Evolutionary conservation across 176 grass and related monocot genomes (phyloP).

Genomic region (Triticum urartu): DNA sequence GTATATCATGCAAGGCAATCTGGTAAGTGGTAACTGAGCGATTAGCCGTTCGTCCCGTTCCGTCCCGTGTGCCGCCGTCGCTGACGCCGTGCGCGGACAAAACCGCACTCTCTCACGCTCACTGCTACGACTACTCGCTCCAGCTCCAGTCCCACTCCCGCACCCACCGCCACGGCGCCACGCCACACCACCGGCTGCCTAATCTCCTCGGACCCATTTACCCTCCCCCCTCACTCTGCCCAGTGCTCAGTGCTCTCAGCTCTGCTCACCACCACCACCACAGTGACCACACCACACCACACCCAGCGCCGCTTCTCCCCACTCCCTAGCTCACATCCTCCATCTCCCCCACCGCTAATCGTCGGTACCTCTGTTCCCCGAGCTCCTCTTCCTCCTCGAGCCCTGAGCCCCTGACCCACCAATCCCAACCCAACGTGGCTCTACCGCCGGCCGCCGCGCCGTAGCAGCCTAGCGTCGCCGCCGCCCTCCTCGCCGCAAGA

Average conservation of each 20-base stretch:
- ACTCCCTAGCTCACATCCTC: background rate
- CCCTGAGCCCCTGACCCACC: background rate
- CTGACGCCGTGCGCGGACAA: constrained; percentile 41
- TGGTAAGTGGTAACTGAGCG: background rate
- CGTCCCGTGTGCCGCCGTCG: constrained; percentile 19
- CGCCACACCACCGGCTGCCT: constrained; percentile 12
- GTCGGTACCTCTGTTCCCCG: background rate
- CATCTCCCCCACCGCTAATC: background rate
- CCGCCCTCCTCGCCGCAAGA: background rate
- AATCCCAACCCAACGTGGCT: background rate
- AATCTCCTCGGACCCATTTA: constrained; percentile 27
- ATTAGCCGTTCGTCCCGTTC: constrained; percentile 43
- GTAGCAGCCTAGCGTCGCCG: background rate
- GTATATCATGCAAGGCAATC: constrained; percentile 3
- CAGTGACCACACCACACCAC: background rate
- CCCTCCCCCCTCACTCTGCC: background rate
- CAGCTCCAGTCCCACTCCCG: no score
- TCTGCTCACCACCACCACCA: background rate
- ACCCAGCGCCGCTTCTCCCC: background rate
- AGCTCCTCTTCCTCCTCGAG: background rate
- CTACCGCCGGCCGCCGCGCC: no score
- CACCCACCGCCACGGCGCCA: background rate
- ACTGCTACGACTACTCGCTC: no score
- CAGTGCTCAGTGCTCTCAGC: background rate
- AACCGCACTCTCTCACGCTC: constrained; percentile 13